Percentiles rank a stretch among this genome's conserved stretches.
Conservation (phyloP, 345 rosid species). For the Cochlearia excelsa region DNA sequence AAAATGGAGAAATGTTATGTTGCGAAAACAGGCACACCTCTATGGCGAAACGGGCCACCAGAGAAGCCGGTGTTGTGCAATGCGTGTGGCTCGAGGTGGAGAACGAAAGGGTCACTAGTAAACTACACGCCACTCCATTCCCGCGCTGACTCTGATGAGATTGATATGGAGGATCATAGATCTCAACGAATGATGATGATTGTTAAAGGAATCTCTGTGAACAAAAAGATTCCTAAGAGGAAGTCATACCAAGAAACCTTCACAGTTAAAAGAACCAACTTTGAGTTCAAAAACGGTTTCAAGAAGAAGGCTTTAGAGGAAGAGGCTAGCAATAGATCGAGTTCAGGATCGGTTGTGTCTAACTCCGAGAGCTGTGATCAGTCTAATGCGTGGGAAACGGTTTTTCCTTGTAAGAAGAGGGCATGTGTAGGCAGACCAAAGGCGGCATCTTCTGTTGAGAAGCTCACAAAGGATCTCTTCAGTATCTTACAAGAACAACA, state of each 20-base stretch:
- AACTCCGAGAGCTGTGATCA: constrained; percentile 96
- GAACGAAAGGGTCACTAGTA: constrained; percentile 44
- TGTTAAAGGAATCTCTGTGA: constrained; percentile 47
- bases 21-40: constrained; percentile 49
- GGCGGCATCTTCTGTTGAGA: constrained; percentile 82
- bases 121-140: constrained; percentile 56
- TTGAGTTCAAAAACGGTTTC: constrained; percentile 53
- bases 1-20: background rate
- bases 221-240: constrained; percentile 64
- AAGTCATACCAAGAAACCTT: constrained; percentile 52
- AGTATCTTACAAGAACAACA: constrained; percentile 95
- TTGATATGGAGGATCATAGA: constrained; percentile 56
- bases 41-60: constrained; percentile 65
- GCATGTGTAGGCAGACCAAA: constrained; percentile 80
- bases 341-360: constrained; percentile 98
- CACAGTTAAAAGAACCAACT: constrained; percentile 38
- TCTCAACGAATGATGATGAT: constrained; percentile 39
- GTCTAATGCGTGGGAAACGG: constrained; percentile 79
- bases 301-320: constrained; percentile 64
- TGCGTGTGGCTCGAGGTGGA: constrained; percentile 71
- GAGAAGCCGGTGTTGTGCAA: constrained; percentile 72
- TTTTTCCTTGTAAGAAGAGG: constrained; percentile 83
- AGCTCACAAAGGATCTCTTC: constrained; percentile 84
- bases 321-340: constrained; percentile 82
- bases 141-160: constrained; percentile 57